Evolutionary conservation across 2,329 filamentous ascomycete species (phyloP), one percentile per base, ranked within the genome.

Genomic region (Epichloe uncinata): DNA sequence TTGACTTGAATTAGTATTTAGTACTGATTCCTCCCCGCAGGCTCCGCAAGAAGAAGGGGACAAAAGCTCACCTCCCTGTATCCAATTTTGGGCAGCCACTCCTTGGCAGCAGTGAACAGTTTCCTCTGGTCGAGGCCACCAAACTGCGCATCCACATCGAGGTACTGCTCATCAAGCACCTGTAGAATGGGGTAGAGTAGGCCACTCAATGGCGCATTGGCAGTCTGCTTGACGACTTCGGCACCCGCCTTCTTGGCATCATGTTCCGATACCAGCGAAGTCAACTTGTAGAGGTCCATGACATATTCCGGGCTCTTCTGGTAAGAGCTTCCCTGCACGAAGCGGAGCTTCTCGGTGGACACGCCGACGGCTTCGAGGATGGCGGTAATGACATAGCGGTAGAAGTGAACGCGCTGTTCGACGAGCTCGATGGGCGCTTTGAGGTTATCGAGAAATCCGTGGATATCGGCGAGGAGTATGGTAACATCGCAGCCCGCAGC

Each of bases 221-320:
- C 78, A 3, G 84, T 81, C 71, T 97, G 89, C 75, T 97, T 97
- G 56, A 98, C 91, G 7, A 97, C 81, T 68, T 97, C 93, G 2
- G 88, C 86, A 38, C 91, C 91, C 0, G 91, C 90, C 68, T 88
- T 93, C 68, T 89, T 87, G 15, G 89, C 87, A 61, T 93, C 82
- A 62, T 90, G 81, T 68, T 89, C 81, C 13, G 82, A 83, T 5
- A 85, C 79, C 48, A 87, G 68, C 3, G 79, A 79, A 43, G 76
- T 78, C 56, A 97, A 65, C 62, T 85, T 81, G 70, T 90, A 91
- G 35, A 95, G 69, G 63, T 97, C 91, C 86, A 95, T 93, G 53
- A 83, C 79, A 70, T 96, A 97, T 41, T 81, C 75, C 22, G 74
- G 63, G 51, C 66, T 76, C 60, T 76, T 79, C 64, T 96, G 89